Percentiles rank a stretch among this genome's conserved stretches.
phyloP scores from a whole-genome alignment of 768 basidiomycete genomes.

The Rhodotorula paludigena region DNA sequence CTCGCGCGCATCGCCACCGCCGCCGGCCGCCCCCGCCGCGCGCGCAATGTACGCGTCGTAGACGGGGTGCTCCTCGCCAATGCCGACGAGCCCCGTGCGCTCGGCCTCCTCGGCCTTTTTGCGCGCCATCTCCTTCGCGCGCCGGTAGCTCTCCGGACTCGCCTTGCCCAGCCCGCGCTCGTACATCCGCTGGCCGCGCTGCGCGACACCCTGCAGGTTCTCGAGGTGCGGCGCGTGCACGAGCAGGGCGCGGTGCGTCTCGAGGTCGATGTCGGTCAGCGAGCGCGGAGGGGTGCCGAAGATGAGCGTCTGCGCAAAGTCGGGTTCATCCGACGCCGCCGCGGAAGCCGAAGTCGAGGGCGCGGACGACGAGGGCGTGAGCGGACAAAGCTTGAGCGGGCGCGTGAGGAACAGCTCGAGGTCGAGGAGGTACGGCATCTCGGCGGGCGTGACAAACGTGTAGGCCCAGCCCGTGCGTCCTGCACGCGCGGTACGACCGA shows the following conservation, averaged over 20 bases:
- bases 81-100: slow-evolving; percentile 48
- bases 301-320: slow-evolving; percentile 52
- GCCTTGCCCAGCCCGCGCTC: slow-evolving; percentile 90
- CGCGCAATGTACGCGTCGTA: slow-evolving; percentile 37
- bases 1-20: background rate
- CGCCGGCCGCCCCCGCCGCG: background rate
- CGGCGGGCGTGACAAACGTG: slow-evolving; percentile 76
- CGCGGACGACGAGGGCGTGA: slow-evolving; percentile 54
- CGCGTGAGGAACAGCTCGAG: slow-evolving; percentile 85
- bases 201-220: slow-evolving; percentile 72
- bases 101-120: slow-evolving; percentile 49
- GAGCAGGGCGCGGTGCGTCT: slow-evolving; percentile 65
- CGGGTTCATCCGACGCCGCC: slow-evolving; percentile 14
- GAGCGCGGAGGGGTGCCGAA: slow-evolving; percentile 79
- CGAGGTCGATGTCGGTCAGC: slow-evolving; percentile 73
- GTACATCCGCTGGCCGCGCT: slow-evolving; percentile 84
- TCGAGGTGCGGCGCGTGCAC: slow-evolving; percentile 52
- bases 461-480: slow-evolving; percentile 94
- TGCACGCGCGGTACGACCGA: slow-evolving; percentile 92
- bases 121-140: slow-evolving; percentile 76
- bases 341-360: too few relatives aligned
- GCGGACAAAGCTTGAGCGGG: slow-evolving; percentile 52
- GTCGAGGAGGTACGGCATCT: slow-evolving; percentile 85
- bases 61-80: slow-evolving; percentile 65
- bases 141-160: slow-evolving; percentile 72